Evolutionary conservation across 2,329 filamentous ascomycete genomes (phyloP).

Genomic region (Cordyceps javanica): DNA sequence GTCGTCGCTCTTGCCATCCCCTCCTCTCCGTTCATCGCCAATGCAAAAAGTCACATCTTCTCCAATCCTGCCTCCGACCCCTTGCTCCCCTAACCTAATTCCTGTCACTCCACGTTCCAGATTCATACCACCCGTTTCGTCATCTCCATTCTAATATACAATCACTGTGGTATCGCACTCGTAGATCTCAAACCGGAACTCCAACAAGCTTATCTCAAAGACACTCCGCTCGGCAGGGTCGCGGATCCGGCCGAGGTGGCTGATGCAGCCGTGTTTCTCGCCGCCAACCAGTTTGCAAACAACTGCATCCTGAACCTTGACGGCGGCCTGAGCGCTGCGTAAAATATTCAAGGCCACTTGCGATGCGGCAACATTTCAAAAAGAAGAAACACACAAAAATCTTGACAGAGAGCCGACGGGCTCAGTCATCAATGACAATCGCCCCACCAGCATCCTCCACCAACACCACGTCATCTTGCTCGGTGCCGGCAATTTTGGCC

Average conservation of each 20-base stretch:
- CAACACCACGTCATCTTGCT: conserved; percentile 33
- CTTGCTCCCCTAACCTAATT: no score
- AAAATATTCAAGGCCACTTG: conserved; percentile 21
- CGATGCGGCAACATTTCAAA: neutral
- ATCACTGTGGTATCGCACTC: conserved; percentile 15
- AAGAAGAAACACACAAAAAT: neutral
- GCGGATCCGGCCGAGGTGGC: conserved; percentile 67
- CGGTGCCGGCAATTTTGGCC: conserved; percentile 32
- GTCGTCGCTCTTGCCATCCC: conserved; percentile 20
- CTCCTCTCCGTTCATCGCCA: neutral
- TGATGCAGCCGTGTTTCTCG: conserved; percentile 74
- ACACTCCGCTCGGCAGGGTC: conserved; percentile 61
- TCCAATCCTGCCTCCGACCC: no score
- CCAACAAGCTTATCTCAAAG: conserved; percentile 32
- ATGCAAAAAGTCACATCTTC: neutral
- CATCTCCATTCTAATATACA: conserved; percentile 33
- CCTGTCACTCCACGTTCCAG: no score
- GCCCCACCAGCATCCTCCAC: conserved; percentile 53
- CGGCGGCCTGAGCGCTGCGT: conserved; percentile 70
- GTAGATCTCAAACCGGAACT: conserved; percentile 33
- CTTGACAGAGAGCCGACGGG: conserved; percentile 31
- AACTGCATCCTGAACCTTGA: conserved; percentile 84
- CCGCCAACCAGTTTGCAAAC: conserved; percentile 73
- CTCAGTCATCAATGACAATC: conserved; percentile 58
- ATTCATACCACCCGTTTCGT: no score